Base-by-base conservation (phyloP, 2,329 filamentous ascomycete genomes). In the Aureobasidium sp. region DNA sequence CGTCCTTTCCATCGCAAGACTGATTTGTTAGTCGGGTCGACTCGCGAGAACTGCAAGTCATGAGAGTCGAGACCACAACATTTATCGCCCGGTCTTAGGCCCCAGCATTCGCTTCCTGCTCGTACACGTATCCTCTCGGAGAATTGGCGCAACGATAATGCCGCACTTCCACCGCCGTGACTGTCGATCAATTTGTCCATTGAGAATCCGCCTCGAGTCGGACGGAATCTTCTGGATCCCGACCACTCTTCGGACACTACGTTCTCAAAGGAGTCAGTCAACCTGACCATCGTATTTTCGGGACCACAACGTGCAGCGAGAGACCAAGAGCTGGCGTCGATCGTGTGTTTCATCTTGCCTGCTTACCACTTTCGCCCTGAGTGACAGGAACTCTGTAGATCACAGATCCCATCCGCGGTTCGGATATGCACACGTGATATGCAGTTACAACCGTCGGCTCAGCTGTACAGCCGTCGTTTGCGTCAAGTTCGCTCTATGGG, bases 321-420 rank as follows among this genome's bases (percentile, higher is more conserved):
- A 37, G 29, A 17, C 17, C 15, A 29, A 34, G 29, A 58, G 42
- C 42, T 47, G 20, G 27, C 48, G 55, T 20, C 29, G 55, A 58
- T 58, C 55, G 22, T 11, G 41, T 48, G 55, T 58, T 58, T 58
- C 55, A 58, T 44, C 8, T 45, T 58, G 55, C n/a, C 34, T 34
- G 31, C 55, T 48, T 27, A 58, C 45, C 42, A 57, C 42, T 57
- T 20, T 39, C 17, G 11, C 14, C 8, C 14, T 15, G 29, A 58
- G 42, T 22, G 22, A 48, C 41, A 39, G 29, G 42, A 29, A 48
- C 29, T 25, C 25, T 58, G 55, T 5, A 47, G 41, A 57, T 57
- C 39, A 39, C 51, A 41, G 22, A 29, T 53, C 25, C 34, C 34
- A 14, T n/a, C 25, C 25, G 22, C 37, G 15, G 11, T 56, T n/a